Evolutionary conservation across 768 basidiomycete genomes (phyloP).

Genomic region (Phylloporus sp.): DNA sequence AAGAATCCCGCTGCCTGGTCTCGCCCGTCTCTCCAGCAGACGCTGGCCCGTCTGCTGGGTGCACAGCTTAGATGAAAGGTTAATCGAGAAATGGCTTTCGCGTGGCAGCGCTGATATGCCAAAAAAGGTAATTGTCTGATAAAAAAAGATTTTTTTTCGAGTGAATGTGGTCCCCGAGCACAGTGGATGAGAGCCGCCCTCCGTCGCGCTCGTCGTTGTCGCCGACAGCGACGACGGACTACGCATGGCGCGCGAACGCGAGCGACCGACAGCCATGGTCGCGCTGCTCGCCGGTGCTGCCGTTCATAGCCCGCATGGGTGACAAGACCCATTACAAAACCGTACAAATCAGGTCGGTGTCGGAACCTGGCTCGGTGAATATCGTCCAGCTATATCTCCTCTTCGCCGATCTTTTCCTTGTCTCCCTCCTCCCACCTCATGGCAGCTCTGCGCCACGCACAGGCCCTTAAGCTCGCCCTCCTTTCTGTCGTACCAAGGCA

Average conservation of each 20-base stretch:
- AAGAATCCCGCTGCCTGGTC: background rate
- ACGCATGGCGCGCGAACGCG: background rate
- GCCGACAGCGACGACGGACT: background rate
- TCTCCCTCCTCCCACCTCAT: constrained; percentile 19
- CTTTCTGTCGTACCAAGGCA: constrained; percentile 17
- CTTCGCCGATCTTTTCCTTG: constrained; percentile 17
- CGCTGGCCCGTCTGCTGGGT: background rate
- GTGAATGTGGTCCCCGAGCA: constrained; percentile 26
- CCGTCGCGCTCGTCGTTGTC: constrained; percentile 4
- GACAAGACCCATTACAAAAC: constrained; percentile 17
- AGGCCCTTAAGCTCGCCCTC: constrained; percentile 20
- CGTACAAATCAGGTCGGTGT: constrained; percentile 39
- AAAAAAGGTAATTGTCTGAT: constrained; percentile 11
- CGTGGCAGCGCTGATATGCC: constrained; percentile 14
- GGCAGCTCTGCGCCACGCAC: constrained; percentile 28
- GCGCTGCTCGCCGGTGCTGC: constrained; percentile 2
- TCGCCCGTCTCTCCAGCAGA: background rate
- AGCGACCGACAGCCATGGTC: constrained; percentile 1
- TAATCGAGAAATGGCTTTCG: constrained; percentile 12
- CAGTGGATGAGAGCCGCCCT: background rate
- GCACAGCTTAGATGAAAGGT: constrained; percentile 19
- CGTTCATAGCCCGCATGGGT: constrained; percentile 8
- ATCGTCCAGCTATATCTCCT: constrained; percentile 22
- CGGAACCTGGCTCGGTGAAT: constrained; percentile 39
- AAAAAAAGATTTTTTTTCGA: constrained; percentile 22